phyloP scores from a whole-genome alignment of 2,329 filamentous ascomycete species.

The Leptographium flavum region DNA sequence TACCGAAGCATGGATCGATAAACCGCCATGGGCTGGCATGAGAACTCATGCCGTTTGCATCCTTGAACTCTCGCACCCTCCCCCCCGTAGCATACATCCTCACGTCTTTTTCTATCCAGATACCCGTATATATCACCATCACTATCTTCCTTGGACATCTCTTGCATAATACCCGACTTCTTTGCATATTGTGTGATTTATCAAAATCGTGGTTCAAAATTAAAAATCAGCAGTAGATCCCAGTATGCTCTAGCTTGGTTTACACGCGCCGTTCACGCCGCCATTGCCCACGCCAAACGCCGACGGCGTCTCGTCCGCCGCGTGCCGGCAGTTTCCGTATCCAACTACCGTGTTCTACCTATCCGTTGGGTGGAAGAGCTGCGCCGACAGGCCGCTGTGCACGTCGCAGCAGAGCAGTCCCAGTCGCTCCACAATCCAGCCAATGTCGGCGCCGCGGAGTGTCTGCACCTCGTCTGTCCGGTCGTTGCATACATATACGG shows the following conservation, averaged over 20 bases:
- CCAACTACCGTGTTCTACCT: slow-evolving; percentile 9
- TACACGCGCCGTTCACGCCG: slow-evolving; percentile 9
- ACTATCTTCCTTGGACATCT: too few species aligned
- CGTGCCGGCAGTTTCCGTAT: slow-evolving; percentile 12
- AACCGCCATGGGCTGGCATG: too few species aligned
- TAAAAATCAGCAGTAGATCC: too few species aligned
- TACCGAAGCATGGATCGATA: too few species aligned
- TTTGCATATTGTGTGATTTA: too few species aligned
- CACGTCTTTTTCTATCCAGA: too few species aligned
- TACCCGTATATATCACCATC: too few species aligned
- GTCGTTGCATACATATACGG: slow-evolving; percentile 10
- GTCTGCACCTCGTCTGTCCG: neutral
- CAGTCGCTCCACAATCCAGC: slow-evolving; percentile 9
- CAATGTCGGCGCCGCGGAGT: slow-evolving; percentile 5
- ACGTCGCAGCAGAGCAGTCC: slow-evolving; percentile 10
- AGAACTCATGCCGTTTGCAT: too few species aligned
- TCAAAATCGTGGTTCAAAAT: too few species aligned
- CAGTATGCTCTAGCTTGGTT: neutral
- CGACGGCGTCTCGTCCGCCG: slow-evolving; percentile 4
- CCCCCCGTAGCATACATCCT: too few species aligned
- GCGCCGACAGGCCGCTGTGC: slow-evolving; percentile 7
- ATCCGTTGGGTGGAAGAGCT: slow-evolving; percentile 10
- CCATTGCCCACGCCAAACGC: slow-evolving; percentile 7
- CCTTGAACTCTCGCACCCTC: too few species aligned
- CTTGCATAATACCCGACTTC: too few species aligned